Evolutionary conservation across 1,284 basidiomycete species (phyloP), one percentile per base, ranked within the genome.

Genomic region (Leccinum solheimii): DNA sequence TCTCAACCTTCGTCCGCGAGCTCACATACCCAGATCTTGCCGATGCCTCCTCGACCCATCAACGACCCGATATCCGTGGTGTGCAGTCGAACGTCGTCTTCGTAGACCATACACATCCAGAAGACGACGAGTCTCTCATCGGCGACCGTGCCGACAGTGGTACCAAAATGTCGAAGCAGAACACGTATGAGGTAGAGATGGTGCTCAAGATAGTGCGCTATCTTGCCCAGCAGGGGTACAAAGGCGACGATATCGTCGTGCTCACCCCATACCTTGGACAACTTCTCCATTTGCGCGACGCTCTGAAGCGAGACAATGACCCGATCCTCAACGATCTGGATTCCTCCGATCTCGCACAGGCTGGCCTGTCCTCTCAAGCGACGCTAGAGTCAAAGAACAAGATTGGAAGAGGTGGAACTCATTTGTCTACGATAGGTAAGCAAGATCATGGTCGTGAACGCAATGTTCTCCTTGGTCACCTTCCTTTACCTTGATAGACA

Each of bases 221-320:
- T 65, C 78, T 88, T 1, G 81, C 73, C 2, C 86, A 87, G 64
- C 85, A 88, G 66, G 86, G 86, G 2, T 88, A 87, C 65, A 78
- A 80, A 0, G 83, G 84, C 0, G 77, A 83, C 14, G 74, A 82
- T 19, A 68, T 88, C 7, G 85, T 86, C n/a, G 72, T 88, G 7
- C 72, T 88, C 50, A 87, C 86, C 0, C 86, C 86, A 0, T 88
- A 88, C 63, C 75, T 87, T 4, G 86, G 85, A 1, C 86, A 88
- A 66, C 75, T 88, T 16, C 77, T 77, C 8, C 76, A 77, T 36
- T 75, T 87, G 9, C 78, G 74, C n/a, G 69, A 76, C 3, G 75
- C 74, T 0, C 67, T 87, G 21, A 75, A 75, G 65, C 68, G 75
- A 55, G 81, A 83, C 21, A 80, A 75, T 49, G 85, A 87, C 63